A percentile compares a stretch with the other conserved stretches of the same genome.
phyloP scores from a whole-genome alignment of 2,329 filamentous ascomycete species.

The Diaporthe amygdali region DNA sequence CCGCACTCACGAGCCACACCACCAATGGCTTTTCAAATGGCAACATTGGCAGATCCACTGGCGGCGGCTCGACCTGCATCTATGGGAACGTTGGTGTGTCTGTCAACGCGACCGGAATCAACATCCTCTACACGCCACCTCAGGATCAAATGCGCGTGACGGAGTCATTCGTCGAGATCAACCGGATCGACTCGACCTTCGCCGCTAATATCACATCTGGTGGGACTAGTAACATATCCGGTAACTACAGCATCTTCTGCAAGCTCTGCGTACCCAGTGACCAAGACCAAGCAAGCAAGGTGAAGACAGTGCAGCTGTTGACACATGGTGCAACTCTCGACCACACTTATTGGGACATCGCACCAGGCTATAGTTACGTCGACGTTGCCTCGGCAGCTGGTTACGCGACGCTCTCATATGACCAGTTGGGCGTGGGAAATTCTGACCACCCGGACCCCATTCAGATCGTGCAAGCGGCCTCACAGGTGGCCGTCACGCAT shows the following conservation, averaged over 20 bases:
- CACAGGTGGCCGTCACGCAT: slow-evolving; percentile 43
- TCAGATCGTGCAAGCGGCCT: slow-evolving; percentile 40
- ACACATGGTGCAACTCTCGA: slow-evolving; percentile 46
- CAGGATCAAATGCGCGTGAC: slow-evolving; percentile 28
- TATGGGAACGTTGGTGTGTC: slow-evolving; percentile 25
- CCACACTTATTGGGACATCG: slow-evolving; percentile 43
- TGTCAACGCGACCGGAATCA: slow-evolving; percentile 28
- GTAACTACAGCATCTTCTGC: slow-evolving; percentile 29
- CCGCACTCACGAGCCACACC: slow-evolving; percentile 6
- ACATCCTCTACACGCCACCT: slow-evolving; percentile 27
- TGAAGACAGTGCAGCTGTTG: slow-evolving; percentile 41
- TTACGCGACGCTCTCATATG: slow-evolving; percentile 46
- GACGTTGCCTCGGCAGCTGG: slow-evolving; percentile 42
- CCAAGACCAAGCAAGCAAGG: background rate
- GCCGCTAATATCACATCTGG: slow-evolving; percentile 19
- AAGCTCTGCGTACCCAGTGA: slow-evolving; percentile 29
- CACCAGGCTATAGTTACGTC: slow-evolving; percentile 43
- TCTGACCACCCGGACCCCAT: slow-evolving; percentile 44
- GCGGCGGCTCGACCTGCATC: slow-evolving; percentile 29
- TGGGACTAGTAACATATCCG: slow-evolving; percentile 27
- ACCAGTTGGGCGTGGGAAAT: slow-evolving; percentile 44
- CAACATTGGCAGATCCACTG: slow-evolving; percentile 24
- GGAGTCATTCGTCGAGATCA: slow-evolving; percentile 29
- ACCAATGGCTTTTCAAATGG: slow-evolving; percentile 28
- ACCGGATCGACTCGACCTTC: slow-evolving; percentile 28